These are phyloP conservation scores for Pseudoscleropodium purum DNA, from an alignment of 225 moss, liverwort and hornwort genomes.

Conservation along the genomic window DNA sequence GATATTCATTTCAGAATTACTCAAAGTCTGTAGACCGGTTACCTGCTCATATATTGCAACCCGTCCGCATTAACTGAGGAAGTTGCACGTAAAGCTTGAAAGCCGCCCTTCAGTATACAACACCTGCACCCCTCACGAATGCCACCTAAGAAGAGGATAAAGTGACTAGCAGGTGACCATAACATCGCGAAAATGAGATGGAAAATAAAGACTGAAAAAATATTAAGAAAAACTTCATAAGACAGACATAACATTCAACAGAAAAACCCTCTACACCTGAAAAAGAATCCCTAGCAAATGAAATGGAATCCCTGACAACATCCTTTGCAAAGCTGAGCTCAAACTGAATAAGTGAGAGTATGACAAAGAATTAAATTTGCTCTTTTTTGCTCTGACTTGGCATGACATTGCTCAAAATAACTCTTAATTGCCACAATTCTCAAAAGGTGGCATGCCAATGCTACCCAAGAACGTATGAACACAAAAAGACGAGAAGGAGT, in stretches of 20 bases:
- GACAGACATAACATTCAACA: background rate
- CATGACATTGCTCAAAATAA: background rate
- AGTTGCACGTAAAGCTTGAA: slow-evolving; percentile 46
- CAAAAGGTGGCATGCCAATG: background rate
- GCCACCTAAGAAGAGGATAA: background rate
- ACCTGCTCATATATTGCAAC: slow-evolving; percentile 78
- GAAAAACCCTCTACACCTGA: background rate
- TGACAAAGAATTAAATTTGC: background rate
- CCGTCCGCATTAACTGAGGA: slow-evolving; percentile 28
- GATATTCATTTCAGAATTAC: background rate
- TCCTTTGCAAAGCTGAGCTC: background rate
- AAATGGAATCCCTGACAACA: background rate
- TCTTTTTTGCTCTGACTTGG: background rate
- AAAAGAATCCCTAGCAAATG: background rate
- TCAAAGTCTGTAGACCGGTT: background rate
- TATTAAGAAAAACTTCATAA: background rate
- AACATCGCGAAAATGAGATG: background rate
- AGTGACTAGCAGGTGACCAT: background rate
- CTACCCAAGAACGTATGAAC: background rate
- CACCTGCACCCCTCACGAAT: slow-evolving; percentile 35
- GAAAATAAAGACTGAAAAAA: background rate
- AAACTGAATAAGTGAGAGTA: background rate
- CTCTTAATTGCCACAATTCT: background rate
- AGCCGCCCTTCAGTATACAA: slow-evolving; percentile 65
- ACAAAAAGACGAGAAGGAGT: background rate